Conservation (phyloP, 2,329 filamentous ascomycete species). For the Neodidymelliopsis sp. region DNA sequence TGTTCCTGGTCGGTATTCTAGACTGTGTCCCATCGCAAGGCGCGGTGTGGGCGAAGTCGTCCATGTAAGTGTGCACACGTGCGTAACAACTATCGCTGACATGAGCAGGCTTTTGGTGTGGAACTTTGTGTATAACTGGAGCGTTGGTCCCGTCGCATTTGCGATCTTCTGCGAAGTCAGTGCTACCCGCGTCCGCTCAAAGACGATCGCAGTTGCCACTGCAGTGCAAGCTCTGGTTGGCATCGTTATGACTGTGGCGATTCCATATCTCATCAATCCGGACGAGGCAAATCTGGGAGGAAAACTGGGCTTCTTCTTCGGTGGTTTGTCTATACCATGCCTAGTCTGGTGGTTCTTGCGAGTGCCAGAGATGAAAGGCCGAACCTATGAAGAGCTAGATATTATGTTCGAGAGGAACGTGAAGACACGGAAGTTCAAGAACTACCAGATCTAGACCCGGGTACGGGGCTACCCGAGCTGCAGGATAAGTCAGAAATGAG, state of each 20-base stretch:
- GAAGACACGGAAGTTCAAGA: constrained; percentile 14
- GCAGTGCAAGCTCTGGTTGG: constrained; percentile 49
- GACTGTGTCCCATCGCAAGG: constrained; percentile 60
- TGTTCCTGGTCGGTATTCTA: constrained; percentile 80
- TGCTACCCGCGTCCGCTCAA: constrained; percentile 74
- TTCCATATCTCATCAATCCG: constrained; percentile 52
- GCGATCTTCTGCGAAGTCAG: constrained; percentile 81
- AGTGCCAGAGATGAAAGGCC: constrained; percentile 49
- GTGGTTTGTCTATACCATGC: constrained; percentile 39
- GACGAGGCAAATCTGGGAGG: constrained; percentile 49
- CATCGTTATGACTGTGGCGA: constrained; percentile 43
- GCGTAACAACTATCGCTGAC: not conserved
- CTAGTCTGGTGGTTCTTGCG: constrained; percentile 47
- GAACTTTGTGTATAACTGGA: constrained; percentile 75
- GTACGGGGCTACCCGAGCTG: too few species aligned
- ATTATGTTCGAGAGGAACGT: constrained; percentile 45
- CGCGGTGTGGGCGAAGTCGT: constrained; percentile 42
- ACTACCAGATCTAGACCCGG: constrained; percentile 12
- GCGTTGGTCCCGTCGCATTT: constrained; percentile 86
- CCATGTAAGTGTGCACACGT: constrained; percentile 45
- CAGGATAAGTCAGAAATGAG: too few species aligned
- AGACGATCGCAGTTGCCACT: constrained; percentile 79
- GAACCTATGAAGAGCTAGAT: constrained; percentile 51
- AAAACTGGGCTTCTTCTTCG: constrained; percentile 53
- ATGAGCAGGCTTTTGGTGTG: constrained; percentile 12